Evolutionary conservation across 2,329 filamentous ascomycete genomes (phyloP), one percentile per base, ranked within the genome.

Genomic region (Diaporthe citri): DNA sequence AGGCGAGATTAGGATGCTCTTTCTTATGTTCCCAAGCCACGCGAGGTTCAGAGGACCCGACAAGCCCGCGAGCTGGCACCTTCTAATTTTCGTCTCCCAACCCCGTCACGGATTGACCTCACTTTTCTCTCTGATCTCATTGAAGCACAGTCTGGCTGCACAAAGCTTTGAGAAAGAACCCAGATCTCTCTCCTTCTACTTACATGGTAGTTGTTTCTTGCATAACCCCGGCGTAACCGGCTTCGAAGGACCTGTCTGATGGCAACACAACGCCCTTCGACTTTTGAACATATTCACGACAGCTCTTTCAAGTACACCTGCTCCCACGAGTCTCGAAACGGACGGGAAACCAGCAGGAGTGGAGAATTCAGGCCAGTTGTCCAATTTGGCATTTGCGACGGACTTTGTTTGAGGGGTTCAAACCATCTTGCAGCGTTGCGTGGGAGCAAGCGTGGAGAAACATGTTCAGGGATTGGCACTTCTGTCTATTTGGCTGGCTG

Each of bases 1-100:
- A 79, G 75, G 79, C 79, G 71, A 80, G 80, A 79, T 80, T 82
- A 77, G 73, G 64, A 55, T 75, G 31, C 74, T 34, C 66, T 76
- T 70, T 78, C 72, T 74, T 74, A 64, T 59, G 60, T 52, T 60
- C 59, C 71, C 56, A 72, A 64, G 48, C 55, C 59, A 56, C 71
- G 51, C 66, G 55, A 31, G 34, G 41, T 52, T 70, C 66, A 52
- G 55, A 51, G 36, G 34, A 72, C 71, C 46, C 57, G 57, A 55
- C 59, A 55, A 15, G 39, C 56, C 57, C 70, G 39, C 25, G 59
- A 72, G 46, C 43, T 71, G 28, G 28, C 28, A 48, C 56, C 71
- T 64, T 72, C 71, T 72, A 62, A 72, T 43, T 64, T 64, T 5
- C 71, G 71, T 22, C 48, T 72, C 25, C 71, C 71, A 22, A 72